Evolutionary conservation across 2,329 filamentous ascomycete genomes (phyloP).

Genomic region (Exophiala sp.): DNA sequence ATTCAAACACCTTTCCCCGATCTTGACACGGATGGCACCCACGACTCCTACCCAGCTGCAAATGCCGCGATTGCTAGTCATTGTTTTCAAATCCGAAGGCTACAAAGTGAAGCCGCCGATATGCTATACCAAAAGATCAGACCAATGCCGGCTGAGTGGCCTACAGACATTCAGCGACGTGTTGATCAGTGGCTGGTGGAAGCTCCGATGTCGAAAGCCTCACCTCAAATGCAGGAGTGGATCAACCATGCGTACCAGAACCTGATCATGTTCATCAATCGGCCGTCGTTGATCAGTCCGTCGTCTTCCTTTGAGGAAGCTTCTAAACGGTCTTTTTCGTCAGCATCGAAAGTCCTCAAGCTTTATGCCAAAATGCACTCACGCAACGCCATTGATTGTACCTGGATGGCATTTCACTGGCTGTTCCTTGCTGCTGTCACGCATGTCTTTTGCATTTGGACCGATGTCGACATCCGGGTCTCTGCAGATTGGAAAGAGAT

Average conservation of each 20-base stretch:
- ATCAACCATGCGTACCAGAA: background rate
- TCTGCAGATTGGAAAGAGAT: background rate
- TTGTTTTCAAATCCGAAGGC: background rate
- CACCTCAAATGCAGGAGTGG: background rate
- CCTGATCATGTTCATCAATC: background rate
- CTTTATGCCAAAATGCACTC: background rate
- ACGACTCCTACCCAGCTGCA: background rate
- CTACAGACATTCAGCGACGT: background rate
- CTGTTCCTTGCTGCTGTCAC: background rate
- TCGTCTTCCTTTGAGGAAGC: background rate
- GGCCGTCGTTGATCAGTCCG: background rate
- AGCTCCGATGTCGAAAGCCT: background rate
- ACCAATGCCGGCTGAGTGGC: background rate
- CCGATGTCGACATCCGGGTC: background rate
- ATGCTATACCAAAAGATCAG: background rate
- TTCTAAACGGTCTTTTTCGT: background rate
- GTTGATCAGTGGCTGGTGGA: background rate
- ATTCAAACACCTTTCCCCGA: background rate
- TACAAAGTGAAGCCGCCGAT: background rate
- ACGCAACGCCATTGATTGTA: background rate
- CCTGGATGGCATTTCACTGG: slow-evolving; percentile 1
- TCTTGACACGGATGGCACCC: background rate
- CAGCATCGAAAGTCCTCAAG: background rate
- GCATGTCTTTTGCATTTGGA: background rate
- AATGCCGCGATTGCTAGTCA: background rate